Percentiles rank a stretch among this genome's conserved stretches.
phyloP scores from a whole-genome alignment of 2,329 filamentous ascomycete genomes.

The Trichoderma sp. region DNA sequence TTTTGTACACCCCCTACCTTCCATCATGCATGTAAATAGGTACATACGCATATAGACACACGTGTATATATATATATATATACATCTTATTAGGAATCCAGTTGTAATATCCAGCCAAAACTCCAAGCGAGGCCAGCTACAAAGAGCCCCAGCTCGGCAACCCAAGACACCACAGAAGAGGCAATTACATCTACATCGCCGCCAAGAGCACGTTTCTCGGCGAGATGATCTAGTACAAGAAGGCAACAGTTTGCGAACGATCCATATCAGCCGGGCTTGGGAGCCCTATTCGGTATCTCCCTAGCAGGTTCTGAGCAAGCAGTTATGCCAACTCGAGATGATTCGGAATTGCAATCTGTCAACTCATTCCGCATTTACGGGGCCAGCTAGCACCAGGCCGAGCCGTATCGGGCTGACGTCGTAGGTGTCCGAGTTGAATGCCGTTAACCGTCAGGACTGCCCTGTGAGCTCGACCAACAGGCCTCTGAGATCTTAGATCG shows the following conservation, averaged over 20 bases:
- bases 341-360: neutral
- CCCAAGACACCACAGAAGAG: neutral
- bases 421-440: neutral
- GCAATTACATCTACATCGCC: neutral
- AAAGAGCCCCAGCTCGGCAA: neutral
- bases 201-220: neutral
- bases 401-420: neutral
- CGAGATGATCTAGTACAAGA: neutral
- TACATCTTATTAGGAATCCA: neutral
- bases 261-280: neutral
- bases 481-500: conserved; percentile 13
- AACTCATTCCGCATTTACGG: neutral
- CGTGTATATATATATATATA: neutral
- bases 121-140: neutral
- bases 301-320: neutral
- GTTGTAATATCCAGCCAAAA: conserved; percentile 5
- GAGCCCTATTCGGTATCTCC: neutral
- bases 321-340: neutral
- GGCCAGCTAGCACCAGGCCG: neutral
- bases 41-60: neutral
- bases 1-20: neutral
- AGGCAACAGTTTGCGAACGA: conserved; percentile 22
- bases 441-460: neutral
- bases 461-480: neutral
- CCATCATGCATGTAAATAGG: neutral